Evolutionary conservation across 768 basidiomycete genomes (phyloP).

Genomic region (Fomitopsis serialis): DNA sequence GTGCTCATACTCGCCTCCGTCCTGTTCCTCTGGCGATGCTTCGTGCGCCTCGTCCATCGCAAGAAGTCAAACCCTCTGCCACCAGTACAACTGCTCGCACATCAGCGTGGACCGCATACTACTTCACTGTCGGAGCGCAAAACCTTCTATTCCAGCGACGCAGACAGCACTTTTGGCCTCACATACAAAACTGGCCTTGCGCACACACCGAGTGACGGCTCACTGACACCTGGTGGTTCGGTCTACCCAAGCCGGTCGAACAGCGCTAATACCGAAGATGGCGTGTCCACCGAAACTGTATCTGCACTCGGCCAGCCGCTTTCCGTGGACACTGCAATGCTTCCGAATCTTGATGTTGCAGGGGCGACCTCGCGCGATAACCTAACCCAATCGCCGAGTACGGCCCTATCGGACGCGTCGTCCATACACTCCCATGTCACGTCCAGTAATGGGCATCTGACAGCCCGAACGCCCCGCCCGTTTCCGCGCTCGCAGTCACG

Average conservation of each 20-base stretch:
- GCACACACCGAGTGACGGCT: slow-evolving; percentile 15
- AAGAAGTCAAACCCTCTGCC: slow-evolving; percentile 45
- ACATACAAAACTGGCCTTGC: slow-evolving; percentile 5
- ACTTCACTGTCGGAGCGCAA: slow-evolving; percentile 32
- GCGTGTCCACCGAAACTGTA: slow-evolving; percentile 12
- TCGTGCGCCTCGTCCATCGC: slow-evolving; percentile 29
- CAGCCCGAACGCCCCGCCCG: slow-evolving; percentile 9
- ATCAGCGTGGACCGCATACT: slow-evolving; percentile 49
- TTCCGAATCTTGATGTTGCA: slow-evolving; percentile 1
- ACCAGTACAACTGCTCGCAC: slow-evolving; percentile 60
- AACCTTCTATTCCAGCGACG: slow-evolving; percentile 21
- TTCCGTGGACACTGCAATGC: slow-evolving; percentile 8
- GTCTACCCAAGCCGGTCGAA: slow-evolving; percentile 9
- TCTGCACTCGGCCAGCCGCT: slow-evolving; percentile 6
- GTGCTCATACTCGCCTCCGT: slow-evolving; percentile 35
- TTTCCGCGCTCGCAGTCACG: slow-evolving; percentile 23
- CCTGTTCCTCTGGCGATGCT: slow-evolving; percentile 32
- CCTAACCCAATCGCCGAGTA: slow-evolving; percentile 8
- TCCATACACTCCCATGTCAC: slow-evolving; percentile 12
- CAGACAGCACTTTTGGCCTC: slow-evolving; percentile 3
- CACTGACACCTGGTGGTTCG: slow-evolving; percentile 13
- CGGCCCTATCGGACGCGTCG: slow-evolving; percentile 14
- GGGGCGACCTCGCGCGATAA: slow-evolving; percentile 1
- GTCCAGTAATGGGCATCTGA: slow-evolving; percentile 5
- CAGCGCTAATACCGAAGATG: slow-evolving; percentile 16